A percentile compares a stretch with the other conserved stretches of the same genome.
These are phyloP conservation scores for Fennellomyces sp. DNA, from an alignment of 371 early-diverging fungal species.

Conservation along the genomic window DNA sequence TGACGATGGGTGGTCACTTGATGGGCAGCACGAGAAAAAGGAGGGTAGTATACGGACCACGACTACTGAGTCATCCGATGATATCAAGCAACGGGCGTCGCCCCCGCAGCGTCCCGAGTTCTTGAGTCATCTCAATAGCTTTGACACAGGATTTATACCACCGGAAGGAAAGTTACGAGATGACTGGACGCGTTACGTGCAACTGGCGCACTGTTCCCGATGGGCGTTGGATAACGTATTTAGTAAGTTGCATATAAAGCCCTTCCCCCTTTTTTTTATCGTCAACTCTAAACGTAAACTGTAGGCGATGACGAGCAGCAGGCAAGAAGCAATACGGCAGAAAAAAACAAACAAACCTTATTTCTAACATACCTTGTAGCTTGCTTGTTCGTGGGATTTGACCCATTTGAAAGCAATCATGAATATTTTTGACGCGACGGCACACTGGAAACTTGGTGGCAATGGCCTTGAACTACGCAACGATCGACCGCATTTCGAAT, in stretches of 20 bases:
- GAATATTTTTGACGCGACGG: constrained; percentile 52
- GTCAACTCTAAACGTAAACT: too few species aligned
- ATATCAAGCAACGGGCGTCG: constrained; percentile 4
- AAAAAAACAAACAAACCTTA: background rate
- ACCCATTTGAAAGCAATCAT: constrained; percentile 31
- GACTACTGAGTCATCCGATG: background rate
- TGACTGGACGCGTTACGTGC: constrained; percentile 41
- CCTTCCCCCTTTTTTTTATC: too few species aligned
- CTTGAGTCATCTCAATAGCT: constrained; percentile 11
- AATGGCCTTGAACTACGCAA: constrained; percentile 51
- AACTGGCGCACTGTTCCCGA: constrained; percentile 38
- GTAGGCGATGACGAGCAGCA: constrained; percentile 8
- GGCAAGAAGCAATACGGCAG: background rate
- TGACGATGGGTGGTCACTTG: background rate
- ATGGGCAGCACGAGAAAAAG: constrained; percentile 1
- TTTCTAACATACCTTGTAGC: constrained; percentile 11
- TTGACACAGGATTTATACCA: constrained; percentile 36
- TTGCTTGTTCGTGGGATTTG: constrained; percentile 38
- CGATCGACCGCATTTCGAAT: constrained; percentile 51
- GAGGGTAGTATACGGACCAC: too few species aligned
- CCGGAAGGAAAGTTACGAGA: constrained; percentile 36
- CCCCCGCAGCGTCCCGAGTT: background rate
- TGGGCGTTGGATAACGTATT: constrained; percentile 50
- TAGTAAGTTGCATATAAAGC: too few species aligned
- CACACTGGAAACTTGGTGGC: constrained; percentile 44